Conservation (phyloP, 2,329 filamentous ascomycete genomes). For the Rachicladosporium sp. region DNA sequence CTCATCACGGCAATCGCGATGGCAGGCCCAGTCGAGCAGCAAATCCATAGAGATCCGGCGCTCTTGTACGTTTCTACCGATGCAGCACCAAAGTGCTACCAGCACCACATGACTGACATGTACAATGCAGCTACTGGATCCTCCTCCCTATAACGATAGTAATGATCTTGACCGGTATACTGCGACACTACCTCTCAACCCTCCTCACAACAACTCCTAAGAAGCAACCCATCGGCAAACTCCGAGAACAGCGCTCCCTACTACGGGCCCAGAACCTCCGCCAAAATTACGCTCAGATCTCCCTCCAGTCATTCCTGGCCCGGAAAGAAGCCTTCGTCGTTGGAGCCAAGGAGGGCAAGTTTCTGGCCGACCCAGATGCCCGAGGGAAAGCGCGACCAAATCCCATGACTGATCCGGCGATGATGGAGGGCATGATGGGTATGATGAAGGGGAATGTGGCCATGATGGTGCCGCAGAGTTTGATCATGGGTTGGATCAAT, state of each 20-base stretch:
- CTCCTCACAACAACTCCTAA: slow-evolving; percentile 79
- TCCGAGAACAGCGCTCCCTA: slow-evolving; percentile 75
- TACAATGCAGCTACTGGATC: slow-evolving; percentile 77
- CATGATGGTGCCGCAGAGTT: slow-evolving; percentile 97
- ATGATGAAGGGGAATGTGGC: slow-evolving; percentile 99
- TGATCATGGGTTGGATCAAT: slow-evolving; percentile 99
- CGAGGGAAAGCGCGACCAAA: slow-evolving; percentile 82
- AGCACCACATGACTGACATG: slow-evolving; percentile 1
- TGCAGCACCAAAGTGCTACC: too few relatives aligned
- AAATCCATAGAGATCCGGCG: slow-evolving; percentile 96
- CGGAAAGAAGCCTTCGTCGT: slow-evolving; percentile 72
- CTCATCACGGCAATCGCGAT: slow-evolving; percentile 35
- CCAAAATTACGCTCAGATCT: slow-evolving; percentile 67
- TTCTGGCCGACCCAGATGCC: slow-evolving; percentile 76
- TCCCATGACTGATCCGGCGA: slow-evolving; percentile 86
- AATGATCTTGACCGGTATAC: slow-evolving; percentile 91
- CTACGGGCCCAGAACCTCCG: slow-evolving; percentile 76
- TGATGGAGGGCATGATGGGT: slow-evolving; percentile 99
- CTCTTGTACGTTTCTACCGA: too few relatives aligned
- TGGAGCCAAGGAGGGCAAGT: slow-evolving; percentile 74
- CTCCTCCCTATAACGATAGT: slow-evolving; percentile 92
- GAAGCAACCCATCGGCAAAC: slow-evolving; percentile 58
- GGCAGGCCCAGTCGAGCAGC: slow-evolving; percentile 78
- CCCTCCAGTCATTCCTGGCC: slow-evolving; percentile 60
- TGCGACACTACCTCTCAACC: slow-evolving; percentile 92